Evolutionary conservation across 768 basidiomycete genomes (phyloP).

Genomic region (Auricularia sp.): DNA sequence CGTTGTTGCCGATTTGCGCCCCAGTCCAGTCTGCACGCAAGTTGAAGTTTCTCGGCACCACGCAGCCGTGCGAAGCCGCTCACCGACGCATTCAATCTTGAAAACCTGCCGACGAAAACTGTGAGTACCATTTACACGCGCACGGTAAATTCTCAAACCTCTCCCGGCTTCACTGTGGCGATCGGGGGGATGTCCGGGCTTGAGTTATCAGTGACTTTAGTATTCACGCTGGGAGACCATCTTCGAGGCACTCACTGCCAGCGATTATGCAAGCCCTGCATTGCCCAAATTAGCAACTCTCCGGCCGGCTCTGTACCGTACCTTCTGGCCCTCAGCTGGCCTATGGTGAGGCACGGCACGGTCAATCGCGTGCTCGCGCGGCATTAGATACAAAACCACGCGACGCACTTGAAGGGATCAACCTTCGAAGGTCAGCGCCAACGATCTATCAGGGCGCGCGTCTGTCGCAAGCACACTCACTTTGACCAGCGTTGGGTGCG

Average conservation of each 20-base stretch:
- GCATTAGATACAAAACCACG: neutral
- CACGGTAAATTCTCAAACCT: constrained; percentile 24
- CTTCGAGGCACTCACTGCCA: constrained; percentile 49
- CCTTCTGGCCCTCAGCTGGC: constrained; percentile 48
- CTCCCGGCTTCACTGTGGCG: constrained; percentile 51
- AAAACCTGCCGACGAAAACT: constrained; percentile 36
- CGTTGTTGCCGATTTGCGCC: constrained; percentile 68
- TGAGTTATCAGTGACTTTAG: neutral
- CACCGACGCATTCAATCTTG: constrained; percentile 61
- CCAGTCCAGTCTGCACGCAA: constrained; percentile 59
- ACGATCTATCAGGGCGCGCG: too few species aligned
- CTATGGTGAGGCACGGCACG: constrained; percentile 18
- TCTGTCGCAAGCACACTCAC: constrained; percentile 20
- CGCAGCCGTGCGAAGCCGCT: constrained; percentile 10
- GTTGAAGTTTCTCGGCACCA: neutral
- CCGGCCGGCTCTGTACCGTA: constrained; percentile 14
- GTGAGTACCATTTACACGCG: neutral
- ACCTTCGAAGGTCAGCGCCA: constrained; percentile 29
- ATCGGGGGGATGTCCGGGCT: constrained; percentile 58
- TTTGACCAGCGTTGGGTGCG: constrained; percentile 48
- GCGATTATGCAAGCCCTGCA: constrained; percentile 55
- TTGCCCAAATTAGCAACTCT: neutral
- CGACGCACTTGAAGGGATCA: constrained; percentile 56
- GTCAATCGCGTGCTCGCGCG: neutral
- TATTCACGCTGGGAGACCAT: neutral